Evolutionary conservation across 2,329 filamentous ascomycete genomes (phyloP).

Genomic region (Epichloe elymi): DNA sequence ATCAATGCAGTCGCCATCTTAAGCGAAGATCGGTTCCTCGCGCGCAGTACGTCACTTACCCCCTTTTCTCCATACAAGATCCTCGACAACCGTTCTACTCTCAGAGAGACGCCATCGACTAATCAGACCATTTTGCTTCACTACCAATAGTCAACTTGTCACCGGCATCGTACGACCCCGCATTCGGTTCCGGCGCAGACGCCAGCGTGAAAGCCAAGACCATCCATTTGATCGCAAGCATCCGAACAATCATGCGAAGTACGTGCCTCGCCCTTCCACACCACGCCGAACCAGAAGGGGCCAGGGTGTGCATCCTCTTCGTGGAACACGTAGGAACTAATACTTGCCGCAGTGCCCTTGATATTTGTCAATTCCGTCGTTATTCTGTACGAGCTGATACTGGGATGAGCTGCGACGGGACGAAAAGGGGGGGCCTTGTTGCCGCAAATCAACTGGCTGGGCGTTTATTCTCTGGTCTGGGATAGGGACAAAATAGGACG

Average conservation of each 20-base stretch:
- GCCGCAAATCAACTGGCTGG: not conserved
- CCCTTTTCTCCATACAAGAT: not conserved
- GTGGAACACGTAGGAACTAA: no score
- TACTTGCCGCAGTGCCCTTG: constrained; percentile 52
- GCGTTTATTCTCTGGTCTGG: not conserved
- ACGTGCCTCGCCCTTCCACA: constrained; percentile 8
- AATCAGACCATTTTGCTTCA: constrained; percentile 5
- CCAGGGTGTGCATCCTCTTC: no score
- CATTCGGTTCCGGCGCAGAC: constrained; percentile 62
- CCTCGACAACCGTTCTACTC: no score
- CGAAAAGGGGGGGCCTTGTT: not conserved
- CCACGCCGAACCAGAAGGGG: not conserved
- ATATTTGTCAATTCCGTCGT: constrained; percentile 74
- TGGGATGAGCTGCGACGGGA: constrained; percentile 40
- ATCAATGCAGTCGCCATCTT: constrained; percentile 90
- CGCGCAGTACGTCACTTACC: constrained; percentile 37
- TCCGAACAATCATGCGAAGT: constrained; percentile 90
- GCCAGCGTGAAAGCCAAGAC: constrained; percentile 75
- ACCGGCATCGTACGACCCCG: constrained; percentile 53
- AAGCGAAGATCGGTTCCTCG: constrained; percentile 85
- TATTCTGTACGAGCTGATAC: constrained; percentile 68
- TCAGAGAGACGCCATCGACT: not conserved
- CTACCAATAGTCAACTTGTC: constrained; percentile 57
- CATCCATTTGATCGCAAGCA: constrained; percentile 79
- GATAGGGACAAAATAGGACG: no score